A percentile compares a stretch with the other conserved stretches of the same genome.
Conservation (phyloP, 2,329 filamentous ascomycete species). For the Aspergillus nomiae region DNA sequence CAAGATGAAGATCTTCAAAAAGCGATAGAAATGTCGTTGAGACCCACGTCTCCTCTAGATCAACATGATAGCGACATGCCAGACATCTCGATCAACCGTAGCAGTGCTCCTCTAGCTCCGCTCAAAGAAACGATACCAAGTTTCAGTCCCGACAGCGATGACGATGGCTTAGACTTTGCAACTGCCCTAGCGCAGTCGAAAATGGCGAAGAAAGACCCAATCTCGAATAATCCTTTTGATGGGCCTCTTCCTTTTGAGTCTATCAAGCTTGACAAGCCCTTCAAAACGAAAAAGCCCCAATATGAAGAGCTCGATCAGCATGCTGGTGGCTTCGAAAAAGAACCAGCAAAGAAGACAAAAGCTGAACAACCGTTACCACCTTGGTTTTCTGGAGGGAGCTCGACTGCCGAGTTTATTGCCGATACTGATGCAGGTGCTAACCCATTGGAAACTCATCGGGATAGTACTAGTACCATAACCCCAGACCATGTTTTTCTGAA, state of each 20-base stretch:
- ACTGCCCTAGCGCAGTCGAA: constrained; percentile 73
- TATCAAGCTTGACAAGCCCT: constrained; percentile 68
- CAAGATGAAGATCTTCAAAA: constrained; percentile 76
- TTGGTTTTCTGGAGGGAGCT: constrained; percentile 47
- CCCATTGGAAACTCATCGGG: constrained; percentile 27
- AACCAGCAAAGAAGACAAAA: constrained; percentile 35
- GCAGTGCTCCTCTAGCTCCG: constrained; percentile 47
- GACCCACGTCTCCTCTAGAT: constrained; percentile 36
- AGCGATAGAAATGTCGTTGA: constrained; percentile 83
- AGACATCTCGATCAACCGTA: constrained; percentile 41
- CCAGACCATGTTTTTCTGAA: constrained; percentile 31
- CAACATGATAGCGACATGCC: constrained; percentile 44
- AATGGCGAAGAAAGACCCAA: constrained; percentile 53
- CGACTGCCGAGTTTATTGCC: constrained; percentile 34
- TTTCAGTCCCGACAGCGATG: constrained; percentile 60
- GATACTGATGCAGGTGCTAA: constrained; percentile 25
- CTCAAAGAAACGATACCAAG: constrained; percentile 32
- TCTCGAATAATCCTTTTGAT: constrained; percentile 63
- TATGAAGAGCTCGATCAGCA: constrained; percentile 56
- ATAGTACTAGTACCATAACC: constrained; percentile 17
- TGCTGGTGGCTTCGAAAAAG: constrained; percentile 67
- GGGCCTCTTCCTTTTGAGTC: constrained; percentile 90
- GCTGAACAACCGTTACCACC: constrained; percentile 43
- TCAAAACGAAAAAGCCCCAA: constrained; percentile 39
- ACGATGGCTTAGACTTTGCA: constrained; percentile 75